Evolutionary conservation across 106 monocot species (phyloP).

Genomic region (Xerophyta viscosa): DNA sequence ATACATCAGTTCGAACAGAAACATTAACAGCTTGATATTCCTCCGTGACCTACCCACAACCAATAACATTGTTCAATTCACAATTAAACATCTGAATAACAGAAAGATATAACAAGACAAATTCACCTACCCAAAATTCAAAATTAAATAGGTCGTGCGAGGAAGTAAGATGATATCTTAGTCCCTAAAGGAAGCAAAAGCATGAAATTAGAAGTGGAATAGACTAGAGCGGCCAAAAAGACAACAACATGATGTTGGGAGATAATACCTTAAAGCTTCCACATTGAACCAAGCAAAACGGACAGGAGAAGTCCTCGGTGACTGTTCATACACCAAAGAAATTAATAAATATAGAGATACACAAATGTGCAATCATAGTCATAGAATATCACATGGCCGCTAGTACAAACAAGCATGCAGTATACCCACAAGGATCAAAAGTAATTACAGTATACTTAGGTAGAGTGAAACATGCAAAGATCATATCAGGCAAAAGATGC

Average conservation of each 20-base stretch:
- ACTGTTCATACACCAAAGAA: conserved; percentile 39
- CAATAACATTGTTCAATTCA: not conserved
- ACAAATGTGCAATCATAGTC: conserved; percentile 4
- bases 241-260: not conserved
- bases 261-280: conserved; percentile 78
- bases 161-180: conserved; percentile 79
- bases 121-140: conserved; percentile 96
- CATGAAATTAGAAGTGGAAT: conserved; percentile 2
- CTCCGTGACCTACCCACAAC: conserved; percentile 66
- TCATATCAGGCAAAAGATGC: too few species aligned
- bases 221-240: not conserved
- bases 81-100: not conserved
- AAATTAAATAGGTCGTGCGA: conserved; percentile 94
- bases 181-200: conserved; percentile 41
- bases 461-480: too few species aligned
- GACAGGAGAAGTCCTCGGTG: conserved; percentile 96
- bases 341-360: not conserved
- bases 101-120: not conserved
- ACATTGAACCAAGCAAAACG: conserved; percentile 95
- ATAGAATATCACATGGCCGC: too few species aligned
- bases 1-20: conserved; percentile 77
- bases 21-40: conserved; percentile 97
- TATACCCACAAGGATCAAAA: too few species aligned
- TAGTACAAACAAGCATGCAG: too few species aligned
- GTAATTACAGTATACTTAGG: too few species aligned